phyloP scores from a whole-genome alignment of 2,329 filamentous ascomycete genomes.

The Zymoseptoria tritici region DNA sequence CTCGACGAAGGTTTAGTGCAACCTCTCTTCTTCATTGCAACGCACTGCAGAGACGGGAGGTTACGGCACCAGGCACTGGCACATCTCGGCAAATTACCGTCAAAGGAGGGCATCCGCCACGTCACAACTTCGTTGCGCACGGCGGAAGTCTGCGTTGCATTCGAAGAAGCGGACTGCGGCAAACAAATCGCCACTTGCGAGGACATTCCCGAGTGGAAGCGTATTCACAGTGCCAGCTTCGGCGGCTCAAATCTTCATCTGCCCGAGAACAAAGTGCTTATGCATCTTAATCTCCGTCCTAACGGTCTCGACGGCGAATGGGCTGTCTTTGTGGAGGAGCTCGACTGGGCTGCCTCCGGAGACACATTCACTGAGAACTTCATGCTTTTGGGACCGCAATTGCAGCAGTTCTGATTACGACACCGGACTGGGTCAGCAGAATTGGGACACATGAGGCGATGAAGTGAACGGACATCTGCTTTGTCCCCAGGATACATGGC shows the following conservation, averaged over 20 bases:
- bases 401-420: not conserved
- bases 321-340: conserved; percentile 15
- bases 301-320: conserved; percentile 28
- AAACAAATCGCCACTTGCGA: conserved; percentile 12
- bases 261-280: conserved; percentile 13
- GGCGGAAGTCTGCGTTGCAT: conserved; percentile 17
- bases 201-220: conserved; percentile 27
- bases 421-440: not conserved
- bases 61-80: conserved; percentile 22
- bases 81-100: conserved; percentile 19
- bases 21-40: conserved; percentile 23
- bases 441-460: not conserved
- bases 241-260: conserved; percentile 17
- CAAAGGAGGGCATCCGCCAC: conserved; percentile 23
- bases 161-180: conserved; percentile 21
- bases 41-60: conserved; percentile 24
- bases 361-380: not conserved
- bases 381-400: not conserved
- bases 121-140: conserved; percentile 21
- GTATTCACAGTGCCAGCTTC: conserved; percentile 21
- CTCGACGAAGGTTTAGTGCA: conserved; percentile 27
- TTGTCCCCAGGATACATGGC: not conserved
- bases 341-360: conserved; percentile 18
- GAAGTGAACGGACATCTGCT: not conserved
- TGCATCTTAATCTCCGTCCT: conserved; percentile 17